Base-by-base conservation (phyloP, 75 land plant species). In the Pinus albicaulis region DNA sequence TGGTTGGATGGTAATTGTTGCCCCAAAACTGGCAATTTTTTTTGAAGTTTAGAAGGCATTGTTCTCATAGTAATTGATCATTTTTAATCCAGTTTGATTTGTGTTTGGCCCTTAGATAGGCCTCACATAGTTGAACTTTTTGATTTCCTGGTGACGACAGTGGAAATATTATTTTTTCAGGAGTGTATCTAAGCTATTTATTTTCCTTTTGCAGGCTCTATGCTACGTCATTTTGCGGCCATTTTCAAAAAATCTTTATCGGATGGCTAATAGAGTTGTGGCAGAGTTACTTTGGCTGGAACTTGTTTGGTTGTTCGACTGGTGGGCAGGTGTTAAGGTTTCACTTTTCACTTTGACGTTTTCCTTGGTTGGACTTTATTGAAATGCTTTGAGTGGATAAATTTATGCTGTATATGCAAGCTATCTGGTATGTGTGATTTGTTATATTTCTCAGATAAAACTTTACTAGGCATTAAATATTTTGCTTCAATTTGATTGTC, bases 251-350 rank as follows among this genome's bases (percentile, higher is more conserved):
- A 84, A 57, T 70, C 25, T 78, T 4, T 96, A 91, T 84, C 79
- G 99, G 76, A 84, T 77, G 68, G 84, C 85, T 38, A 96, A 96
- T 63, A 88, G 81, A 78, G 26, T 80, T 25, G 58, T 96, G 64
- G 88, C 89, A 53, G 96, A 96, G 61, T 71, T 89, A 61, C 82
- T 93, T 69, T 96, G 96, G 96, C 77, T 91, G 61, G 86, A 96
- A 85, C 94, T 96, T 53, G 83, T 96, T 14, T 96, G 96, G 96
- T 80, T 96, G 15, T 22, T 96, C 63, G 99, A 96, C 84, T 96
- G 99, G 99, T 96, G 99, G 99, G 99, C 96, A 7, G 91, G 87
- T 34, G 87, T 95, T 55, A 79, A 89, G 98, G 98, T 95, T 56
- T 34, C 66, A 24, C 48, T 52, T 57, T 1, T 59, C 53, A 14